phyloP scores from a whole-genome alignment of 1,139 yeast species.

The Blastobotrys malaysiensis region DNA sequence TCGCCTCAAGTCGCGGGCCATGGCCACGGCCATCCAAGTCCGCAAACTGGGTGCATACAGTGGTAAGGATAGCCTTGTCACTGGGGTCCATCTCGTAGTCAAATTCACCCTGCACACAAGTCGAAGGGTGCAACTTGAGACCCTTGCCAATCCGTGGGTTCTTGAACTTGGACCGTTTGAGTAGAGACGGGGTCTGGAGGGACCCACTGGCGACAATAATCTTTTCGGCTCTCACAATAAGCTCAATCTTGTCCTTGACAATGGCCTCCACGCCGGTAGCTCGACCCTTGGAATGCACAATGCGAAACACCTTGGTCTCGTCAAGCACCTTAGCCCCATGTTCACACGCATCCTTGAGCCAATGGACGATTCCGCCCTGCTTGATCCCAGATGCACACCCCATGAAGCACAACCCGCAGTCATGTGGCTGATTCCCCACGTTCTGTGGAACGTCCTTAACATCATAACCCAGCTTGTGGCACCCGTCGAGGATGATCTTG shows the following conservation, averaged over 20 bases:
- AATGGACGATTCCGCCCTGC: slow-evolving; percentile 48
- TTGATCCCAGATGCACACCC: slow-evolving; percentile 56
- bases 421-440: slow-evolving; percentile 46
- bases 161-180: slow-evolving; percentile 48
- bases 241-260: slow-evolving; percentile 31
- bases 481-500: slow-evolving; percentile 43
- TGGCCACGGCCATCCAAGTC: slow-evolving; percentile 53
- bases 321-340: slow-evolving; percentile 48
- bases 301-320: slow-evolving; percentile 40
- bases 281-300: slow-evolving; percentile 40
- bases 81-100: slow-evolving; percentile 37
- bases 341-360: slow-evolving; percentile 50
- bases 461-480: slow-evolving; percentile 44
- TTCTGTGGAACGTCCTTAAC: slow-evolving; percentile 45
- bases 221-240: slow-evolving; percentile 45
- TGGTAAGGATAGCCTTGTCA: slow-evolving; percentile 46
- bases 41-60: slow-evolving; percentile 46
- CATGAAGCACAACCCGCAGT: slow-evolving; percentile 48
- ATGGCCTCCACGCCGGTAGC: slow-evolving; percentile 42
- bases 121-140: slow-evolving; percentile 51
- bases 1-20: slow-evolving; percentile 53
- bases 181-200: slow-evolving; percentile 47
- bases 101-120: slow-evolving; percentile 42
- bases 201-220: slow-evolving; percentile 49
- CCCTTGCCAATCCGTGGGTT: slow-evolving; percentile 51